Evolutionary conservation across 108 stramenopile genomes (phyloP), one percentile per base, ranked within the genome.

Genomic region (Licmophora abbreviata): DNA sequence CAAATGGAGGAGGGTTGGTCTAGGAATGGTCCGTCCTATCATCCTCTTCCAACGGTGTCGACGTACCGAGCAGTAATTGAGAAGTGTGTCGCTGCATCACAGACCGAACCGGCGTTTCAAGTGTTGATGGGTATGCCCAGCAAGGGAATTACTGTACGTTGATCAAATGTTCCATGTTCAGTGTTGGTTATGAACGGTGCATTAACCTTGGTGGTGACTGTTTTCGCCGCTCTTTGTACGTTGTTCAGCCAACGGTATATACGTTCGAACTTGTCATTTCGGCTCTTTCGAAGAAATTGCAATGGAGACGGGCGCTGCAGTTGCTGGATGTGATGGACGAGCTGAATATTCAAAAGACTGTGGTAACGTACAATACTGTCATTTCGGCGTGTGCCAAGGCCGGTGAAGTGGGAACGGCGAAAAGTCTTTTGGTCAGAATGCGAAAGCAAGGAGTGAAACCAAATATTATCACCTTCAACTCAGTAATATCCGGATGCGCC

Each of bases 401-500:
- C 2, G 35, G 54, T 10, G 68, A 83, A 51, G 69, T 66, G 10
- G 69, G 70, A 20, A 59, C 38, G 18, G 77, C 77, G 46, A 76
- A 69, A 33, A 33, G 50, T 10, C 53, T 85, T 22, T 47, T 85
- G 5, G 50, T 50, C 23, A 65, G 49, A 29, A 85, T 85, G 84
- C 44, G 62, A 26, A 45, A 58, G 29, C 60, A 54, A 12, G 63
- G 72, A 23, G 62, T 78, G 3, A 43, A 51, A 49, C 82, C 86
- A 9, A 59, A 54, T 54, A 64, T 76, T 20, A 54, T 70, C 34
- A 74, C 77, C 12, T 88, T 61, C 72, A 88, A 88, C 59, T 43
- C 77, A 12, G 53, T 81, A 9, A 69, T 88, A 29, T 59, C 71
- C 8, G 75, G 59, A 15, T 83, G 81, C 53, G 86, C 86, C 26